phyloP scores from a whole-genome alignment of 495 filamentous ascomycete species.

The Hypoxylon fragiforme region DNA sequence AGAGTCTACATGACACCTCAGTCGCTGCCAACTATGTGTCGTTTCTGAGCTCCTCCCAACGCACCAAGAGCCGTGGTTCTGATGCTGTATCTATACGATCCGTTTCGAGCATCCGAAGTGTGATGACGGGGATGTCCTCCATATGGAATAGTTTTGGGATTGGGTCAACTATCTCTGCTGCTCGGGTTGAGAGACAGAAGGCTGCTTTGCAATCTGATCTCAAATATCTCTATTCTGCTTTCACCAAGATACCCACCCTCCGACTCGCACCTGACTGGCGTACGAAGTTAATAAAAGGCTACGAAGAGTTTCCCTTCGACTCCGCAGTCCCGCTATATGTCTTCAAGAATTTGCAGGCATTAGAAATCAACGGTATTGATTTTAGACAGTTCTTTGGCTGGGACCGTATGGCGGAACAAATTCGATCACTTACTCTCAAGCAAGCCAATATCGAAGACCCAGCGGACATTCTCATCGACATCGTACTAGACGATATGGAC shows the following conservation, averaged over 20 bases:
- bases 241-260: constrained; percentile 95
- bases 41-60: constrained; percentile 79
- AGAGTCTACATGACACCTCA: constrained; percentile 88
- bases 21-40: constrained; percentile 93
- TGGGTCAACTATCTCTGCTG: constrained; percentile 69
- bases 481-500: constrained; percentile 95
- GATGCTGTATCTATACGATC: constrained; percentile 92
- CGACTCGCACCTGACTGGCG: constrained; percentile 86
- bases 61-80: constrained; percentile 71
- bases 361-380: constrained; percentile 94
- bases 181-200: constrained; percentile 85
- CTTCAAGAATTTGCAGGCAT: constrained; percentile 92
- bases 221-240: constrained; percentile 95
- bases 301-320: constrained; percentile 98
- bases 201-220: constrained; percentile 80
- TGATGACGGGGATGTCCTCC: constrained; percentile 92
- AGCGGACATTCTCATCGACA: constrained; percentile 82
- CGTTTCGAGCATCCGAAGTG: constrained; percentile 93
- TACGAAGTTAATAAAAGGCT: constrained; percentile 83
- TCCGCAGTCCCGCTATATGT: constrained; percentile 92
- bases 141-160: constrained; percentile 89
- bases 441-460: constrained; percentile 87
- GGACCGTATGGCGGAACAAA: constrained; percentile 89
- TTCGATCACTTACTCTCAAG: constrained; percentile 87
- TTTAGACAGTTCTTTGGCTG: constrained; percentile 96